These are phyloP conservation scores for Solanum peruvianum DNA, from an alignment of 257 asterid genomes.

Conservation along the genomic window DNA sequence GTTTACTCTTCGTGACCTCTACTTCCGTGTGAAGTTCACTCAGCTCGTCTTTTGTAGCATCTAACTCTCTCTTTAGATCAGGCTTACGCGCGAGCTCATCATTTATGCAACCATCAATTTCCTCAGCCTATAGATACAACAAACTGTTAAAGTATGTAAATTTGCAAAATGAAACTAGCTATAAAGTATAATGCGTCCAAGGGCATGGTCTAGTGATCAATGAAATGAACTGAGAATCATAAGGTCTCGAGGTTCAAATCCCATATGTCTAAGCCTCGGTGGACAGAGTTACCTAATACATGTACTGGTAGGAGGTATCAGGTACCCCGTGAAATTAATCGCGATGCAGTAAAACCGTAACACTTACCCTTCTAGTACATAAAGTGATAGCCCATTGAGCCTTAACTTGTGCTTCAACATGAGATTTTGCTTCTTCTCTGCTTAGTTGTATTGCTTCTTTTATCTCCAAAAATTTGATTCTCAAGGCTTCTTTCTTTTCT, in stretches of 20 bases:
- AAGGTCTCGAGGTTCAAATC: background rate
- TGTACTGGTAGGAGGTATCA: background rate
- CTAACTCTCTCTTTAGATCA: constrained; percentile 28
- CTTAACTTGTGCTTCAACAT: constrained; percentile 29
- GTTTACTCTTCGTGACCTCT: constrained; percentile 34
- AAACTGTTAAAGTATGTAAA: background rate
- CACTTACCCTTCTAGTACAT: constrained; percentile 38
- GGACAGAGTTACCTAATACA: background rate
- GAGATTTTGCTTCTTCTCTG: constrained; percentile 19
- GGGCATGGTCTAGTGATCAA: background rate
- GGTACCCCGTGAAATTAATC: background rate
- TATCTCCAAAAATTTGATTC: constrained; percentile 16
- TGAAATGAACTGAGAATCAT: background rate
- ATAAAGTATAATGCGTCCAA: background rate
- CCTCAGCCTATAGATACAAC: constrained; percentile 20
- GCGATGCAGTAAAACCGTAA: background rate
- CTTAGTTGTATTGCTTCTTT: constrained; percentile 20
- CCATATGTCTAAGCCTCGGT: background rate
- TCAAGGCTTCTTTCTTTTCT: constrained; percentile 23
- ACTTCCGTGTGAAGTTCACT: constrained; percentile 32
- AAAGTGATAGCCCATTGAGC: constrained; percentile 43
- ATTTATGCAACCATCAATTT: constrained; percentile 22
- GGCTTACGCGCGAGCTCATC: constrained; percentile 20
- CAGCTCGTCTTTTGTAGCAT: constrained; percentile 25
- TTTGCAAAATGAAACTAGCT: background rate